Conservation (phyloP, 495 filamentous ascomycete species). For the Clohesyomyces aquaticus region DNA sequence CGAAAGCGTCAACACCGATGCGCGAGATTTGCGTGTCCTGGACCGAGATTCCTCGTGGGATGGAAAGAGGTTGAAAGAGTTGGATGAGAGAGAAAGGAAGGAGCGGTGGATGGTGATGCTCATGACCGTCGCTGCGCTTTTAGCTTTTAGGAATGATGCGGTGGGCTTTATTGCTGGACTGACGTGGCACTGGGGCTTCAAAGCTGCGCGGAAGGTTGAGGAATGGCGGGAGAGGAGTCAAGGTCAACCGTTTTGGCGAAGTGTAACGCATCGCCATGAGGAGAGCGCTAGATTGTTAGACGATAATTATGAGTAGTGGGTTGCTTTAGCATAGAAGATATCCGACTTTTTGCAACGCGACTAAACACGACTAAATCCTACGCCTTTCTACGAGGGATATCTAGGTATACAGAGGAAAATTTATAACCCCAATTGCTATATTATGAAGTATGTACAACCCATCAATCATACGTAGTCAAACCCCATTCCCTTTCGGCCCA, state of each 20-base stretch:
- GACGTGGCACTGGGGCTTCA: conserved; percentile 62
- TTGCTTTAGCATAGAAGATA: too few relatives aligned
- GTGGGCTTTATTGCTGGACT: conserved; percentile 84
- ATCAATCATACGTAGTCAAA: too few relatives aligned
- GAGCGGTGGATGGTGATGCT: conserved; percentile 86
- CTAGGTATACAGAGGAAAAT: too few relatives aligned
- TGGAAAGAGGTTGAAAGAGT: conserved; percentile 37
- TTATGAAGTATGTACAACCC: too few relatives aligned
- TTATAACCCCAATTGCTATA: too few relatives aligned
- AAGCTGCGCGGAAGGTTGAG: conserved; percentile 19
- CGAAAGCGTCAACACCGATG: conserved; percentile 75
- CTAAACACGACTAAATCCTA: too few relatives aligned
- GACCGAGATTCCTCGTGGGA: conserved; percentile 44
- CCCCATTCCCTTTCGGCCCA: too few relatives aligned
- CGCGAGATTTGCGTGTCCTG: conserved; percentile 60
- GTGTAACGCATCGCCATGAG: conserved; percentile 2
- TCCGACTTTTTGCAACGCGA: too few relatives aligned
- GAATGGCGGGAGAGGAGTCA: conserved; percentile 18
- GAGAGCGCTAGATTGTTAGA: conserved; percentile 20
- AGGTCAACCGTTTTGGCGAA: conserved; percentile 27
- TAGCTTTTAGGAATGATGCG: conserved; percentile 89
- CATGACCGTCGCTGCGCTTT: conserved; percentile 74
- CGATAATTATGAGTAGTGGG: not conserved
- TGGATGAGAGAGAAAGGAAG: conserved; percentile 64
- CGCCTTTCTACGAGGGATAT: too few relatives aligned